phyloP scores from a whole-genome alignment of 2,329 filamentous ascomycete species.

The Clonostachys solani region DNA sequence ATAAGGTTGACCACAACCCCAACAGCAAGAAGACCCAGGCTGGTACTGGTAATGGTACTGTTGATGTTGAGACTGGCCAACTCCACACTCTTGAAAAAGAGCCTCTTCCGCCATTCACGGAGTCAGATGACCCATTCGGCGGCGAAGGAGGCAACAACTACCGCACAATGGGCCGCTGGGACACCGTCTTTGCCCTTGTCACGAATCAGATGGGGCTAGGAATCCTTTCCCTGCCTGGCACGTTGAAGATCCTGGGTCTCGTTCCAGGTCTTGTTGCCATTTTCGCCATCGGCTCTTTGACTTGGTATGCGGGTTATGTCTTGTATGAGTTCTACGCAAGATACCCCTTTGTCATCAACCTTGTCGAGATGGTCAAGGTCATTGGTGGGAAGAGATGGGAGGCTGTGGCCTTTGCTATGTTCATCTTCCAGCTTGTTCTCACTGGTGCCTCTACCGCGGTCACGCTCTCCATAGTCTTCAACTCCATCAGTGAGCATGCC shows the following conservation, averaged over 20 bases:
- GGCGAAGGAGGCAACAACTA: constrained; percentile 16
- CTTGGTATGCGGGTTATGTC: constrained; percentile 51
- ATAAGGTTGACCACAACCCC: no score
- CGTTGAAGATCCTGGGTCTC: constrained; percentile 63
- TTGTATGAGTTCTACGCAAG: constrained; percentile 64
- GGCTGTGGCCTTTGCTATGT: constrained; percentile 45
- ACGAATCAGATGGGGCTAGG: constrained; percentile 28
- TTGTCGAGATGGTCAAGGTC: constrained; percentile 64
- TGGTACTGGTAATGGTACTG: no score
- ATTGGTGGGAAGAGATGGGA: constrained; percentile 26
- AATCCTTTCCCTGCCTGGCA: constrained; percentile 66
- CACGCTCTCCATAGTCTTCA: constrained; percentile 62
- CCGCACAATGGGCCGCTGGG: constrained; percentile 24
- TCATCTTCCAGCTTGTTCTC: constrained; percentile 68
- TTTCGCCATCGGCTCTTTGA: constrained; percentile 58
- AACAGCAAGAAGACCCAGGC: no score
- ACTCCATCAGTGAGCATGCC: constrained; percentile 59
- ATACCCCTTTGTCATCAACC: constrained; percentile 65
- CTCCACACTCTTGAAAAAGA: no score
- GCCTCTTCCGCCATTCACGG: no score
- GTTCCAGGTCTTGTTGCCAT: constrained; percentile 67
- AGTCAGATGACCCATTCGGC: constrained; percentile 4
- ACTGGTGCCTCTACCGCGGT: constrained; percentile 65
- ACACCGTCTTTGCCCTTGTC: constrained; percentile 22
- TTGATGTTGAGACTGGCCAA: no score